Conservation (phyloP, 495 filamentous ascomycete genomes). For the Thermothielavioides terrestris region DNA sequence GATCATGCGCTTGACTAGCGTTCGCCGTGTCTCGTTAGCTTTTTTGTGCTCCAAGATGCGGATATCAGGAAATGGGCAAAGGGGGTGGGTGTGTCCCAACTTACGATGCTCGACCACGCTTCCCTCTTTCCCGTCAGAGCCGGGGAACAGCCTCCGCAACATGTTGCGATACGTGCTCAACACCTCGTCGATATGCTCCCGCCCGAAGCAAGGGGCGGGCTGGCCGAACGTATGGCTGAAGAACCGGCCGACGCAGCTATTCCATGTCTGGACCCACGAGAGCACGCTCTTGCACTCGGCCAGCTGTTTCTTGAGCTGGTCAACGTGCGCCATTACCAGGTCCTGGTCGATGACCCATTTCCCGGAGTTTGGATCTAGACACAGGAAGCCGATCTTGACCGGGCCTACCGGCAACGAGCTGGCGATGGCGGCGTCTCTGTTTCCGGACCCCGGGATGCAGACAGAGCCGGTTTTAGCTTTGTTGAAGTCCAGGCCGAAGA, state of each 20-base stretch:
- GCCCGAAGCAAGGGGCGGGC: slow-evolving; percentile 56
- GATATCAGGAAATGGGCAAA: too few species aligned
- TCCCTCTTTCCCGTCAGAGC: slow-evolving; percentile 11
- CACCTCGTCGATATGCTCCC: slow-evolving; percentile 53
- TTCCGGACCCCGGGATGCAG: slow-evolving; percentile 24
- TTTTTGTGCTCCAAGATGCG: too few species aligned
- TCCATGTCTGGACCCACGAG: slow-evolving; percentile 58
- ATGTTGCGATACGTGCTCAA: slow-evolving; percentile 51
- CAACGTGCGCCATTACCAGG: slow-evolving; percentile 53
- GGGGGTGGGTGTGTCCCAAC: neutral
- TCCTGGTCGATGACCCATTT: slow-evolving; percentile 54
- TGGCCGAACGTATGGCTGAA: slow-evolving; percentile 60
- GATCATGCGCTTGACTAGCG: slow-evolving; percentile 43
- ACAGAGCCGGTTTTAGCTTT: slow-evolving; percentile 53
- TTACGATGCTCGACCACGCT: slow-evolving; percentile 29
- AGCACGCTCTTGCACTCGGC: slow-evolving; percentile 47
- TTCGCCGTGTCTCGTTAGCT: too few species aligned
- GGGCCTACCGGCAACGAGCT: slow-evolving; percentile 44
- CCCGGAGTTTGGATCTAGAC: slow-evolving; percentile 44
- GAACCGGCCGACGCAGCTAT: slow-evolving; percentile 55
- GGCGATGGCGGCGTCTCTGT: slow-evolving; percentile 16
- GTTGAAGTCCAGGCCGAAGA: slow-evolving; percentile 55
- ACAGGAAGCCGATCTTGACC: slow-evolving; percentile 56
- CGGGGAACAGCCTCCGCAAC: slow-evolving; percentile 41
- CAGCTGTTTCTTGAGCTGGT: slow-evolving; percentile 52